phyloP scores from a whole-genome alignment of 2,329 filamentous ascomycete genomes.

The Curvularia sp. region DNA sequence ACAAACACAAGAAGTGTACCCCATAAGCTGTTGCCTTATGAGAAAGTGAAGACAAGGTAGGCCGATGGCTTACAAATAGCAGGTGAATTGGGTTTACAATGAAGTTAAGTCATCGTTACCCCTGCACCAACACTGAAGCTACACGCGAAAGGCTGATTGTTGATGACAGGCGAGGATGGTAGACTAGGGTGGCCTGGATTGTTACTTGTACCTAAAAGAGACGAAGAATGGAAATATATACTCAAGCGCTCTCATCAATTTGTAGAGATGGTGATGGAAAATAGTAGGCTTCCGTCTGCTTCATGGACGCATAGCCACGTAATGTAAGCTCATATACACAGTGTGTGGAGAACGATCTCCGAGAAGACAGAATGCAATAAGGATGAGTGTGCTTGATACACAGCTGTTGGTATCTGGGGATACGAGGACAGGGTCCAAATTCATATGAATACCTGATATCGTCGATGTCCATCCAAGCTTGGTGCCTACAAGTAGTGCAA shows the following conservation, averaged over 20 bases:
- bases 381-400: neutral
- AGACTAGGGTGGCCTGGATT: neutral
- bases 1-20: neutral
- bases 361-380: neutral
- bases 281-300: no score
- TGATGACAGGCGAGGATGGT: neutral
- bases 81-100: neutral
- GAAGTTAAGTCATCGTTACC: neutral
- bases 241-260: no score
- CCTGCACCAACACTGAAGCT: neutral
- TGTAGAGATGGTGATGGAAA: no score
- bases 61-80: neutral
- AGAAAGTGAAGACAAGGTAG: neutral
- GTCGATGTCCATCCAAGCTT: neutral
- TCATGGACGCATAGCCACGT: neutral
- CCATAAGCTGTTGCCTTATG: neutral
- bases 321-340: neutral
- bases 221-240: neutral
- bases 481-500: no score
- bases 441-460: neutral
- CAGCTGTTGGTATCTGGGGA: neutral
- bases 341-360: neutral
- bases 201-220: neutral
- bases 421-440: neutral
- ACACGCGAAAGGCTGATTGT: neutral